phyloP scores from a whole-genome alignment of 805 yeast genomes.

The Starmerella roubikii region DNA sequence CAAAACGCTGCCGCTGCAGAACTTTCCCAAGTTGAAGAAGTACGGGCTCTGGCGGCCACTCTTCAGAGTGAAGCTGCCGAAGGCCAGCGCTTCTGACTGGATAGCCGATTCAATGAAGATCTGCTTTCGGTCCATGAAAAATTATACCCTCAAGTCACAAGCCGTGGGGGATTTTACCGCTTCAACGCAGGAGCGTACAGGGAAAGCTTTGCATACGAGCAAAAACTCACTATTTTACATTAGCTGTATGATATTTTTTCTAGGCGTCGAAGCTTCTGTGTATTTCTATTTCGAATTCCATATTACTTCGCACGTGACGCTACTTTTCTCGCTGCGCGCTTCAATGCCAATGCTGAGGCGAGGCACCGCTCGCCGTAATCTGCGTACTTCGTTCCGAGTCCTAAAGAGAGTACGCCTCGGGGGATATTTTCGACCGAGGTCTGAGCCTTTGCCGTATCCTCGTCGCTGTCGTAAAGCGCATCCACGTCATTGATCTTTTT shows the following conservation, averaged over 20 bases:
- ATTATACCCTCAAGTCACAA: no score
- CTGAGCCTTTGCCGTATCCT: constrained; percentile 17
- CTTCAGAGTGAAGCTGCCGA: constrained; percentile 80
- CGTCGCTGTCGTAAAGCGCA: constrained; percentile 25
- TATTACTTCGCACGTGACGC: no score
- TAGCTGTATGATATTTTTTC: no score
- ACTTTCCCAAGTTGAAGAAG: constrained; percentile 86
- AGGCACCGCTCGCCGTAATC: constrained; percentile 17
- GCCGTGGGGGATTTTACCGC: no score
- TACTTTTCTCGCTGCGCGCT: constrained; percentile 5
- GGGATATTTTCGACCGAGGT: not conserved
- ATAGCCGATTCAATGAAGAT: constrained; percentile 71
- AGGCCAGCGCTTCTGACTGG: constrained; percentile 67
- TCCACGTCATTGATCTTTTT: constrained; percentile 22
- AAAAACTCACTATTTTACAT: no score
- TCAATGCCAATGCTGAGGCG: constrained; percentile 9
- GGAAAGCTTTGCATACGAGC: no score
- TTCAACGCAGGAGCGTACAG: no score
- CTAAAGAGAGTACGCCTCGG: constrained; percentile 15
- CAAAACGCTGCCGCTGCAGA: constrained; percentile 65
- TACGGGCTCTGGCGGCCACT: constrained; percentile 93
- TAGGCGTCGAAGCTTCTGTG: no score
- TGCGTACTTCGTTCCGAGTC: constrained; percentile 9
- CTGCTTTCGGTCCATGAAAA: constrained; percentile 7
- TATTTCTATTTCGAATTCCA: no score